phyloP scores from a whole-genome alignment of 164 flowering plant species.

The Santalum album region DNA sequence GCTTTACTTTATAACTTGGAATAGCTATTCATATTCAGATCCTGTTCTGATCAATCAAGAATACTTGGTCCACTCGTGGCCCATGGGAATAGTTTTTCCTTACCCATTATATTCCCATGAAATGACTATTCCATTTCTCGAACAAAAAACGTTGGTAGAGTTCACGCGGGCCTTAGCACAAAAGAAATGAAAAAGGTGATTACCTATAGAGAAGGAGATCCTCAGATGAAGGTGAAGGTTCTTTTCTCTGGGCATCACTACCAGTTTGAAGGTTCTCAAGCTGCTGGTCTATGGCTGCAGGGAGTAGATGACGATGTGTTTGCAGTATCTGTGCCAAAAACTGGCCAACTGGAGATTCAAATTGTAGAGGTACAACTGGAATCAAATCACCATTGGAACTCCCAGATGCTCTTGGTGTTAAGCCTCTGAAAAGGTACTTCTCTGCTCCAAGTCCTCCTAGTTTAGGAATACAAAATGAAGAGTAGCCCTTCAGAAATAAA shows the following conservation, averaged over 20 bases:
- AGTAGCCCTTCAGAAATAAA: constrained; percentile 27
- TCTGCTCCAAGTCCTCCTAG: constrained; percentile 25
- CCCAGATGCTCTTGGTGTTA: constrained; percentile 47
- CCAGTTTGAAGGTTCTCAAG: constrained; percentile 69
- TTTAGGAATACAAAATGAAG: constrained; percentile 31
- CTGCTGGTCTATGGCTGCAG: constrained; percentile 86
- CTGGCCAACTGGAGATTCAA: constrained; percentile 85
- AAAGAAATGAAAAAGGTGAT: not conserved
- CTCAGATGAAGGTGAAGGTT: constrained; percentile 33
- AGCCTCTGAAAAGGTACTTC: constrained; percentile 30
- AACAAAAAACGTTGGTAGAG: too few relatives aligned
- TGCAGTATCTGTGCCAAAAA: constrained; percentile 67
- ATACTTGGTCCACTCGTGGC: too few relatives aligned
- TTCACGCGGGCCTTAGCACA: not conserved
- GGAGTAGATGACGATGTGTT: constrained; percentile 80
- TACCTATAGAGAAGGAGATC: constrained; percentile 63
- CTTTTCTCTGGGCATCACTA: constrained; percentile 43
- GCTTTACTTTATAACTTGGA: too few relatives aligned
- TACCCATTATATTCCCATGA: too few relatives aligned
- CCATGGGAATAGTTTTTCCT: too few relatives aligned
- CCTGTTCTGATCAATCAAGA: too few relatives aligned
- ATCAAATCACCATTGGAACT: constrained; percentile 30
- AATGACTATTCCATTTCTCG: too few relatives aligned
- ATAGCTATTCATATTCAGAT: too few relatives aligned
- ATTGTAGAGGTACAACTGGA: constrained; percentile 61